These are phyloP conservation scores for Leccinum truebloodii DNA, from an alignment of 768 basidiomycete genomes.

Conservation along the genomic window DNA sequence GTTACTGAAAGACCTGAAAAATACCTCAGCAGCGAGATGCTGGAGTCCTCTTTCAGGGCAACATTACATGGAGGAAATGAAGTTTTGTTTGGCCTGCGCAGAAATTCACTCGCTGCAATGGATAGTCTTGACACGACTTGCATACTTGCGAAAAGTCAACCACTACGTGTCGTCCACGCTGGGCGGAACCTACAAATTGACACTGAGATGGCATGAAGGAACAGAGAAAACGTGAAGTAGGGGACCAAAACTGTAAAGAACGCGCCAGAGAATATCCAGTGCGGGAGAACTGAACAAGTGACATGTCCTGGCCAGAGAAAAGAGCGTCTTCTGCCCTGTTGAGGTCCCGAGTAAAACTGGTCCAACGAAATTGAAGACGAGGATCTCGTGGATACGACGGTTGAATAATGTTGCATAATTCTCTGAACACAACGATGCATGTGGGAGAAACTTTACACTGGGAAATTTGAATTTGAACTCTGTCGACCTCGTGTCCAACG, in stretches of 20 bases:
- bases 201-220: neutral
- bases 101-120: slow-evolving; percentile 5
- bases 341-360: neutral
- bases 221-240: slow-evolving; percentile 8
- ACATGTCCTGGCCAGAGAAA: slow-evolving; percentile 16
- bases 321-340: slow-evolving; percentile 6
- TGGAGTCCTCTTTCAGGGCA: slow-evolving; percentile 11
- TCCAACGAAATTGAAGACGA: slow-evolving; percentile 2
- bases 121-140: slow-evolving; percentile 22
- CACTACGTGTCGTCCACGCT: slow-evolving; percentile 15
- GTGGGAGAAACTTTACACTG: too few species aligned
- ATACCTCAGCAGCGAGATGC: slow-evolving; percentile 16
- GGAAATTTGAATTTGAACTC: neutral
- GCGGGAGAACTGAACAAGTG: slow-evolving; percentile 16
- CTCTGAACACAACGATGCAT: slow-evolving; percentile 41
- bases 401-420: too few species aligned
- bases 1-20: slow-evolving; percentile 16
- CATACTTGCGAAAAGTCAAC: slow-evolving; percentile 23
- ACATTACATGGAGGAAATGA: slow-evolving; percentile 11
- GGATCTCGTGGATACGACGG: slow-evolving; percentile 10
- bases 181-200: neutral
- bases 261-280: slow-evolving; percentile 15
- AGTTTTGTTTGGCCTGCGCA: neutral
- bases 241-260: slow-evolving; percentile 12
- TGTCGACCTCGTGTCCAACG: neutral